Percentiles rank a stretch among this genome's conserved stretches.
Evolutionary conservation across 805 yeast genomes (phyloP).

Genomic region (Saccharomyces cerevisiae): DNA sequence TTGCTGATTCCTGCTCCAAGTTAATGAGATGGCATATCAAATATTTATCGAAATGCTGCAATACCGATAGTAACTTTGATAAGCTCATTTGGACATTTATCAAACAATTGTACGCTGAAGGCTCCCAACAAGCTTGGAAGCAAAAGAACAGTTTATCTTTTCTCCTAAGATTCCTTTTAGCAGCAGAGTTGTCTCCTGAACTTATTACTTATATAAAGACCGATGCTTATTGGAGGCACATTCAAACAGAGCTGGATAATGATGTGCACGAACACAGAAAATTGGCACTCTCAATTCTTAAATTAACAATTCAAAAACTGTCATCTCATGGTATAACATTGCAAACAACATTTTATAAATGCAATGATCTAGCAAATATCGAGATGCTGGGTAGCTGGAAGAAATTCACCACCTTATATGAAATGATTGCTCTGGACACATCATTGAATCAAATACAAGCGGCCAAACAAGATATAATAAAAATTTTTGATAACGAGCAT

Average conservation of each 20-base stretch:
- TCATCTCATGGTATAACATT: conserved; percentile 8
- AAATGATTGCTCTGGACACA: conserved; percentile 75
- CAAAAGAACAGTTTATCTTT: conserved; percentile 41
- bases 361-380: conserved; percentile 26
- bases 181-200: conserved; percentile 2
- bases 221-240: conserved; percentile 43
- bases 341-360: conserved; percentile 9
- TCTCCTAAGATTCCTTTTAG: conserved; percentile 48
- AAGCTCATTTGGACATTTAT: conserved; percentile 42
- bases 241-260: conserved; percentile 51
- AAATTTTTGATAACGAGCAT: conserved; percentile 42
- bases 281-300: conserved; percentile 56
- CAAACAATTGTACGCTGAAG: conserved; percentile 30
- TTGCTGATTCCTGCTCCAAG: conserved; percentile 13
- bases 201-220: conserved; percentile 10
- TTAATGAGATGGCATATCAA: conserved; percentile 47
- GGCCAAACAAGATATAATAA: conserved; percentile 54
- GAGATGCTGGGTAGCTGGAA: conserved; percentile 48
- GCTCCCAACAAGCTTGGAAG: conserved; percentile 22
- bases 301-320: conserved; percentile 46
- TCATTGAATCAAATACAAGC: conserved; percentile 81
- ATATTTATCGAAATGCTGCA: conserved; percentile 22
- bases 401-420: conserved; percentile 64
- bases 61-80: conserved; percentile 15
- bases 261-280: conserved; percentile 60